Evolutionary conservation across 345 rosid species (phyloP), one percentile per base, ranked within the genome.

Genomic region (Raphanus raphanistrum): DNA sequence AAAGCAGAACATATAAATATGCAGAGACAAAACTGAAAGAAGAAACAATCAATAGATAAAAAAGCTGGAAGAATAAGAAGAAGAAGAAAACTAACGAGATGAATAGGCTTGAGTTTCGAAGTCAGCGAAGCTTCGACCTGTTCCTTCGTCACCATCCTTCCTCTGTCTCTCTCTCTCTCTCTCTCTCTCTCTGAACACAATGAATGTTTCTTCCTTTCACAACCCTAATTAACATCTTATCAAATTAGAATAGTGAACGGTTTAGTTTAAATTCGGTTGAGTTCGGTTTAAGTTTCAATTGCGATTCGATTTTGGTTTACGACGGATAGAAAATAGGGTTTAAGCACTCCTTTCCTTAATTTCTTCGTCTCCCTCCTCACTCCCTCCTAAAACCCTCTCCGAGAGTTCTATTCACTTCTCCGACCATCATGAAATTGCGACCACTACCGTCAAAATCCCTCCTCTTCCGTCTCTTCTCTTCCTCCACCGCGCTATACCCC

Each of bases 101-200:
- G 90, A 26, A 85, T 72, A 68, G 98, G 97, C 12, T 82, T 87
- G 65, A 94, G 76, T 75, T 94, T 94, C 12, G 93, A 84, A 41
- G 86, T 87, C 86, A 94, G 54, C 17, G 93, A 81, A 54, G 92
- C 87, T 78, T 89, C 93, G 43, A 92, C 92, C 80, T 88, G 89
- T 66, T 94, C 98, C 86, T 90, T 92, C 4, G 89, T 90, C 69
- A 92, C 89, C 97, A 90, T 92, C 76, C 17, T 45, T 66, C 73
- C 16, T 28, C 57, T 52, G 50, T 27, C 29, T 58, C 50, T 58
- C 45, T 38, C 45, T 38, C 12, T 2, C 12, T 8, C 43, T 3
- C 6, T 43, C 55, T 16, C 45, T 36, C n/a, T 12, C 52, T 71
- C 77, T 28, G 3, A 32, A 2, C 0, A n/a, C 73, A 26, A 66